Base-by-base conservation (phyloP, 2,329 filamentous ascomycete species). In the Didymella exigua region DNA sequence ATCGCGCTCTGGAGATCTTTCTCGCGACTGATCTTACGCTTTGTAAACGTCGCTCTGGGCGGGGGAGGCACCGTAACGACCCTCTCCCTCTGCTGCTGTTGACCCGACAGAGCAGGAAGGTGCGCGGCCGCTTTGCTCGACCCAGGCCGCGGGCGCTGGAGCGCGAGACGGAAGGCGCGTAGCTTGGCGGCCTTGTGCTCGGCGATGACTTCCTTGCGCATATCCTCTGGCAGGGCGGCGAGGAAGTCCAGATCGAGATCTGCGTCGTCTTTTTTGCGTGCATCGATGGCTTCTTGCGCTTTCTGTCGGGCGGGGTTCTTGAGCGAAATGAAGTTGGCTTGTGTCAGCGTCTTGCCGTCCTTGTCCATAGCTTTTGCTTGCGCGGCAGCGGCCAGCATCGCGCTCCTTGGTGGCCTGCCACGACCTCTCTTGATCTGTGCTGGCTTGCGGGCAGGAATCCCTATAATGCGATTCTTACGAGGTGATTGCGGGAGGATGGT, bases 141-240 rank as follows among this genome's bases (percentile, higher is more conserved):
- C 5, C 21, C 19, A 1, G 40, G 31, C 10, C 30, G 16, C 4
- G 48, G 48, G 0, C 19, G n/a, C 13, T 33, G 65, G 69, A 77
- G 19, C 46, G 66, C 34, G 60, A 77, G 64, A 5, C 63, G 62
- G 7, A 64, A 61, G 5, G 63, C 56, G 27, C 65, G 59, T n/a
- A 71, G 55, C 50, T 68, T 70, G 5, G 63, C 59, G 24, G 68
- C 61, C 38, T 65, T 82, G 67, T 93, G 87, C 65, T 96, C 90
- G 18, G 85, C 86, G 2, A 96, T 75, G 6, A 98, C 82, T 74
- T 98, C 93, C 14, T 50, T 47, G 29, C 71, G 61, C 19, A 74
- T 30, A 41, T 96, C 90, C 61, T 89, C 87, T 0, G 93, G 93
- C 0, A 98, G 79, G 14, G 92, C 91, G 1, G 88, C 86, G 2